These are phyloP conservation scores for Boletus subcaerulescens DNA, from an alignment of 768 basidiomycete species.

Conservation along the genomic window DNA sequence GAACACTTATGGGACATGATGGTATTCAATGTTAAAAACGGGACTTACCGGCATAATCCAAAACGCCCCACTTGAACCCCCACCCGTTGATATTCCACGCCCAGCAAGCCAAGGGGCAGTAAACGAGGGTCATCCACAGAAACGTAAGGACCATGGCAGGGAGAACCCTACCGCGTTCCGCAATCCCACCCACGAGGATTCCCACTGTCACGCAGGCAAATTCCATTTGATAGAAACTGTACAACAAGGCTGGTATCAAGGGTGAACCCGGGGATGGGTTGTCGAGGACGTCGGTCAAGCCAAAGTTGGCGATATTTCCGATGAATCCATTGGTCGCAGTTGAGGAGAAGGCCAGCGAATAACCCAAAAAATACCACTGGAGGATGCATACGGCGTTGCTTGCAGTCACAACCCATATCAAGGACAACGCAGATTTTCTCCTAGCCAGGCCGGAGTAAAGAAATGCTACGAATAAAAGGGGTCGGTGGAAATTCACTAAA, in stretches of 20 bases:
- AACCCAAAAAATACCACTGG: conserved; percentile 84
- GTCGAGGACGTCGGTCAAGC: conserved; percentile 66
- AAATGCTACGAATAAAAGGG: conserved; percentile 45
- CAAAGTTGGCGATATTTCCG: conserved; percentile 78
- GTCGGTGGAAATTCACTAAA: background rate
- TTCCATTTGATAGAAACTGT: conserved; percentile 86
- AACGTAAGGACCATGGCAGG: conserved; percentile 82
- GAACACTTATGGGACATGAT: background rate
- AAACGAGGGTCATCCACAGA: conserved; percentile 83
- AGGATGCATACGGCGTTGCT: conserved; percentile 75
- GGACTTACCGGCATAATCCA: conserved; percentile 80
- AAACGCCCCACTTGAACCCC: conserved; percentile 79
- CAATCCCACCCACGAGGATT: conserved; percentile 75
- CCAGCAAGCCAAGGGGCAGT: conserved; percentile 87
- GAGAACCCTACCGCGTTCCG: conserved; percentile 81
- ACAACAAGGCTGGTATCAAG: conserved; percentile 78
- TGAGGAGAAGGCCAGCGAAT: conserved; percentile 80
- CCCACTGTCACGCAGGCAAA: conserved; percentile 80
- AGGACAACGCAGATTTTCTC: conserved; percentile 64
- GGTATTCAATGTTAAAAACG: conserved; percentile 3
- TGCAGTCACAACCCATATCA: conserved; percentile 75
- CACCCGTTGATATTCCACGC: conserved; percentile 80
- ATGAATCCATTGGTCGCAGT: conserved; percentile 74
- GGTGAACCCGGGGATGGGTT: conserved; percentile 76
- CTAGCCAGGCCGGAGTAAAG: conserved; percentile 71